These are phyloP conservation scores for Lolium rigidum DNA, from an alignment of 176 grass and related monocot species.

Conservation along the genomic window DNA sequence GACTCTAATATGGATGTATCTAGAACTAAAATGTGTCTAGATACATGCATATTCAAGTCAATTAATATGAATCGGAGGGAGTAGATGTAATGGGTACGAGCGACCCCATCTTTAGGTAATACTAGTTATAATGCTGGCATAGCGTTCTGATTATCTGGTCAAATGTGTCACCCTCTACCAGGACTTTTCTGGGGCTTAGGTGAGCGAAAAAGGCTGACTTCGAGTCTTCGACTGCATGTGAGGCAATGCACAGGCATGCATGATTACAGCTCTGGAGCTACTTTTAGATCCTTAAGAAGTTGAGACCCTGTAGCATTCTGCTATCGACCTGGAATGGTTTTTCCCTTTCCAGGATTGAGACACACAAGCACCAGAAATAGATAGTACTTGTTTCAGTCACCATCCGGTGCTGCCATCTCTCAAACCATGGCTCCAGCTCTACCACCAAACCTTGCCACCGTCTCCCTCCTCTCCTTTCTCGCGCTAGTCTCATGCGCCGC, in stretches of 20 bases:
- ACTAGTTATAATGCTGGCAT: background rate
- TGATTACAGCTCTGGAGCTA: background rate
- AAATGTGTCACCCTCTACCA: slow-evolving; percentile 4
- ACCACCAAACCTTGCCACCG: background rate
- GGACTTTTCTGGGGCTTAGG: background rate
- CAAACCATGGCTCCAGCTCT: background rate
- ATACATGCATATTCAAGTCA: no score
- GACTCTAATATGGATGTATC: no score
- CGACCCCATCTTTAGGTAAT: background rate
- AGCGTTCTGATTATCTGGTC: background rate
- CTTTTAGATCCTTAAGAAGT: background rate
- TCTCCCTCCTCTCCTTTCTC: slow-evolving; percentile 26
- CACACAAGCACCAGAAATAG: background rate
- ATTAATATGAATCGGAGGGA: no score
- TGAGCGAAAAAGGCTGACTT: slow-evolving; percentile 3
- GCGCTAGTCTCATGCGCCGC: background rate
- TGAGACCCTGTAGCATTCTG: background rate
- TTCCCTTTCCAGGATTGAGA: background rate
- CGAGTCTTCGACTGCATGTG: background rate
- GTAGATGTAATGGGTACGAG: background rate
- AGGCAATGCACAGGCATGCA: background rate
- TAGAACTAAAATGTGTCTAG: no score
- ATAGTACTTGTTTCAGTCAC: background rate
- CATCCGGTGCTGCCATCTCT: background rate
- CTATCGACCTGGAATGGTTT: background rate